Percentiles rank a stretch among this genome's conserved stretches.
Evolutionary conservation across 352 stramenopile genomes (phyloP).

Genomic region (Pythium insidiosum): DNA sequence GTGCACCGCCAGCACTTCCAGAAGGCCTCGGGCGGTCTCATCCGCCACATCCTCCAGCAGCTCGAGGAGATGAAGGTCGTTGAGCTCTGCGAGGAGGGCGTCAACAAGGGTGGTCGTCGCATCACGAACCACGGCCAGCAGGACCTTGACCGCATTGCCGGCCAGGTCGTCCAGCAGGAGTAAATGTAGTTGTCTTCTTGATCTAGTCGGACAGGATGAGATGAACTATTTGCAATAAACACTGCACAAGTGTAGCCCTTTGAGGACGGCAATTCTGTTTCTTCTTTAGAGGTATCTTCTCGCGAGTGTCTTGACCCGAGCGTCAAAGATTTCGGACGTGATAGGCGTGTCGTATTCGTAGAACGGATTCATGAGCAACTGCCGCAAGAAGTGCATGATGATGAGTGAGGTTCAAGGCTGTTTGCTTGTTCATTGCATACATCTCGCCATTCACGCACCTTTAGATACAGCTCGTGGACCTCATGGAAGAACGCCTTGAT

Average conservation of each 20-base stretch:
- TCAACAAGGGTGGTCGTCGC: slow-evolving; percentile 91
- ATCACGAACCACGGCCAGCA: slow-evolving; percentile 97
- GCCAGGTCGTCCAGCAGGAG: slow-evolving; percentile 87
- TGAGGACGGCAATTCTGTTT: no score
- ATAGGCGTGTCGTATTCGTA: slow-evolving; percentile 94
- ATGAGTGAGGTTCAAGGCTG: no score
- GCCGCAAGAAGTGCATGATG: slow-evolving; percentile 4
- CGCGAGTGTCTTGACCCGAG: slow-evolving; percentile 84
- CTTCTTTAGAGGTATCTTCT: slow-evolving; percentile 86
- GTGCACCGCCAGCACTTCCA: slow-evolving; percentile 95
- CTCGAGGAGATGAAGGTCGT: slow-evolving; percentile 98
- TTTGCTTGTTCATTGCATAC: no score
- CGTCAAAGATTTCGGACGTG: slow-evolving; percentile 90
- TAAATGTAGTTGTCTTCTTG: slow-evolving; percentile 39
- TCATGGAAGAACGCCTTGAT: slow-evolving; percentile 96
- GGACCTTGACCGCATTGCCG: slow-evolving; percentile 98
- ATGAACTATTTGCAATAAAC: slow-evolving; percentile 26
- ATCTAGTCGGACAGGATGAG: slow-evolving; percentile 19
- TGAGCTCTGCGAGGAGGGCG: slow-evolving; percentile 89
- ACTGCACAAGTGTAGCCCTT: no score
- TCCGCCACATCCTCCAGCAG: slow-evolving; percentile 96
- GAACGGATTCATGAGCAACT: slow-evolving; percentile 96
- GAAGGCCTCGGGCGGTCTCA: slow-evolving; percentile 93
- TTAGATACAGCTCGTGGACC: slow-evolving; percentile 97
- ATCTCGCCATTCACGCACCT: slow-evolving; percentile 55